A percentile compares a stretch with the other conserved stretches of the same genome.
These are phyloP conservation scores for Puccinia horiana DNA, from an alignment of 1,284 basidiomycete species.

Conservation along the genomic window DNA sequence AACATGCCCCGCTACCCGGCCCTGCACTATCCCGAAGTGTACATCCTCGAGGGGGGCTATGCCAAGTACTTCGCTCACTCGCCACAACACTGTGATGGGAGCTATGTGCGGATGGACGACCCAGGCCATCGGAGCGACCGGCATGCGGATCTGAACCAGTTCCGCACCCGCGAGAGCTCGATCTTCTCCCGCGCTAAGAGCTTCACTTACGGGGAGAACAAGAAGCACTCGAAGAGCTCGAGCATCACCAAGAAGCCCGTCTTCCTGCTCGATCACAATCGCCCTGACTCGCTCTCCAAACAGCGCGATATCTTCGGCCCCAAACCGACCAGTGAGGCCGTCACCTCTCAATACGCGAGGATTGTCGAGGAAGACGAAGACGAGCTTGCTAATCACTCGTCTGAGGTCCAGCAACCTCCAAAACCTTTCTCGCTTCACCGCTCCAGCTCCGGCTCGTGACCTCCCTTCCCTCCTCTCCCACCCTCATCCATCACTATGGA, in stretches of 20 bases:
- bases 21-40: slow-evolving; percentile 94
- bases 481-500: neutral
- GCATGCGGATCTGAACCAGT: slow-evolving; percentile 81
- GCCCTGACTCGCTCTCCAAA: neutral
- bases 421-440: neutral
- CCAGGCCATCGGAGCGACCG: slow-evolving; percentile 76
- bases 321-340: neutral
- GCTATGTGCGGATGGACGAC: slow-evolving; percentile 91
- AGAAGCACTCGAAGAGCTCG: neutral
- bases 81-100: slow-evolving; percentile 16
- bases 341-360: neutral
- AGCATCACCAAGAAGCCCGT: neutral
- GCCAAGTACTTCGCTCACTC: slow-evolving; percentile 64
- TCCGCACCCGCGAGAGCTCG: slow-evolving; percentile 68
- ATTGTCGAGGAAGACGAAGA: slow-evolving; percentile 29
- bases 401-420: neutral
- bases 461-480: too few relatives aligned
- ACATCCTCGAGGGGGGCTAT: slow-evolving; percentile 95
- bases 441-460: neutral
- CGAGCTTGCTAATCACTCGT: neutral
- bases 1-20: slow-evolving; percentile 86
- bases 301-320: neutral
- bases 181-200: slow-evolving; percentile 77
- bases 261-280: neutral
- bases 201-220: slow-evolving; percentile 73